phyloP scores from a whole-genome alignment of 129 eudicot species.

The Sambucus nigra region DNA sequence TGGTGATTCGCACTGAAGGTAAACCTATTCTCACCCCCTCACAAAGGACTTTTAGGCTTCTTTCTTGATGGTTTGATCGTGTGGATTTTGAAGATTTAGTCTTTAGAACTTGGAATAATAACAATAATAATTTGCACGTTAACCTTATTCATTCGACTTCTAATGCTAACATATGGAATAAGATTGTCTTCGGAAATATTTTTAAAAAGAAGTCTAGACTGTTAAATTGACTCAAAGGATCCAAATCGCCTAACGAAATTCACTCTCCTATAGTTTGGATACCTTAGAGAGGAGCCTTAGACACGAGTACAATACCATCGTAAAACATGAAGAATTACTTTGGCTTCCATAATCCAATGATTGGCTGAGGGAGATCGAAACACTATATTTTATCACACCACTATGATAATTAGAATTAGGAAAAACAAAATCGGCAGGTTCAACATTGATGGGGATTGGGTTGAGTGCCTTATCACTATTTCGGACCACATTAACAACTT shows the following conservation, averaged over 20 bases:
- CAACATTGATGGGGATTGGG: neutral
- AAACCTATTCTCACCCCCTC: neutral
- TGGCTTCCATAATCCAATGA: neutral
- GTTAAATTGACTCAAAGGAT: neutral
- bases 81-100: too few relatives aligned
- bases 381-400: neutral
- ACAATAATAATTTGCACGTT: too few relatives aligned
- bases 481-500: neutral
- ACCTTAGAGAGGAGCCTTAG: neutral
- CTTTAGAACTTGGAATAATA: too few relatives aligned
- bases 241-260: neutral
- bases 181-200: neutral
- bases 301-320: neutral
- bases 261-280: neutral
- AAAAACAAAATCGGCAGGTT: neutral
- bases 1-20: neutral
- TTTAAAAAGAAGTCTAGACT: too few relatives aligned
- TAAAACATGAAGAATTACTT: neutral
- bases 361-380: neutral
- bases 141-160: neutral
- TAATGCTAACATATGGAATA: neutral
- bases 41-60: neutral
- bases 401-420: neutral
- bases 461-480: neutral
- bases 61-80: neutral